Evolutionary conservation across 2,329 filamentous ascomycete genomes (phyloP).

Genomic region (Celoporthe dispersa): DNA sequence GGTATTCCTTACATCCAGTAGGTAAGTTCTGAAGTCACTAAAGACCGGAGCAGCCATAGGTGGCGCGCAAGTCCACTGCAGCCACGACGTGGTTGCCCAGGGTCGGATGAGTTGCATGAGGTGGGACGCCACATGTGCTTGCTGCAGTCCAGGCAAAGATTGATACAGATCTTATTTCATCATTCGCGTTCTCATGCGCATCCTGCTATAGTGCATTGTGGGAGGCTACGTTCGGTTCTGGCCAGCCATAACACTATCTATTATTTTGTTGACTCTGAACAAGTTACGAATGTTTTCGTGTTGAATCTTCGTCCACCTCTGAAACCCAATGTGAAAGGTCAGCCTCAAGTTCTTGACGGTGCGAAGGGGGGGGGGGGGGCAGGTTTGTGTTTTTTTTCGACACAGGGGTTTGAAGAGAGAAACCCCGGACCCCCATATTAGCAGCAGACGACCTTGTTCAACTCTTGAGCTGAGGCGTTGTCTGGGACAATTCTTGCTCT

Average conservation of each 20-base stretch:
- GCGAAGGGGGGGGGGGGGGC: too few species aligned
- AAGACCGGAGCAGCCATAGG: neutral
- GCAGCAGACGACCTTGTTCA: too few species aligned
- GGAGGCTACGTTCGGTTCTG: neutral
- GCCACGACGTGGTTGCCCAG: neutral
- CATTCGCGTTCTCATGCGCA: neutral
- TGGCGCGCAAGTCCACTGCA: neutral
- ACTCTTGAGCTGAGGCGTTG: too few species aligned
- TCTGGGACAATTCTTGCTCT: too few species aligned
- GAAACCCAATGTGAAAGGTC: too few species aligned
- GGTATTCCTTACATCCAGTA: constrained; percentile 25
- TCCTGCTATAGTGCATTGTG: neutral
- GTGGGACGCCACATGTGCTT: neutral
- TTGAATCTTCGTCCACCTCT: neutral
- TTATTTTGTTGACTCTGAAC: neutral
- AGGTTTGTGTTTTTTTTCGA: too few species aligned
- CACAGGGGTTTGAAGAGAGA: too few species aligned
- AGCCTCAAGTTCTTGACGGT: too few species aligned
- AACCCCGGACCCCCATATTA: too few species aligned
- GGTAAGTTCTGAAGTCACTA: neutral
- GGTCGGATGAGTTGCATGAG: neutral
- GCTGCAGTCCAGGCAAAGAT: neutral
- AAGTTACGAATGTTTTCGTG: neutral
- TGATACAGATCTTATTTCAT: neutral
- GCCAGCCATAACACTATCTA: neutral